Evolutionary conservation across 2,329 filamentous ascomycete species (phyloP).

Genomic region (Pseudocercospora fuligena): DNA sequence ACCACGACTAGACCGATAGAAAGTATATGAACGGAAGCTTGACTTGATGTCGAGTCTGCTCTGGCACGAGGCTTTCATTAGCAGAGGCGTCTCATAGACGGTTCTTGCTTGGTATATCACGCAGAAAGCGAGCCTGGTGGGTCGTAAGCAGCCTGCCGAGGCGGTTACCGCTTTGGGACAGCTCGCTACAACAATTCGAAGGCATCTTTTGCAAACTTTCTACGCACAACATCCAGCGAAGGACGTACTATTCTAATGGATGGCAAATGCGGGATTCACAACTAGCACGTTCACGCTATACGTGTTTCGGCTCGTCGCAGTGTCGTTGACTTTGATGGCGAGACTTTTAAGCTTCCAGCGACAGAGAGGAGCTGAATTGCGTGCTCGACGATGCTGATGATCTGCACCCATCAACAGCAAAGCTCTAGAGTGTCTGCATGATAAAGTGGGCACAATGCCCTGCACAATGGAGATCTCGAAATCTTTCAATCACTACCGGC

Average conservation of each 20-base stretch:
- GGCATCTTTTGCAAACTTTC: conserved; percentile 1
- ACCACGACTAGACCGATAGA: neutral
- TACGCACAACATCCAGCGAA: neutral
- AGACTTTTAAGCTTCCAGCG: conserved; percentile 18
- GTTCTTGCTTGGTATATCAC: neutral
- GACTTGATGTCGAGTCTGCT: neutral
- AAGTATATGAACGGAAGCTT: neutral
- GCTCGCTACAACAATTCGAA: neutral
- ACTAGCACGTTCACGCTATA: neutral
- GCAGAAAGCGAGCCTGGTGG: neutral
- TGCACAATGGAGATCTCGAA: conserved; percentile 1
- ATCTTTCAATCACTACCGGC: conserved; percentile 15
- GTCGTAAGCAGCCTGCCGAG: neutral
- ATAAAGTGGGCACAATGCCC: conserved; percentile 11
- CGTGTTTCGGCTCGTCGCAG: conserved; percentile 20
- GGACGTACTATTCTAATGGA: neutral
- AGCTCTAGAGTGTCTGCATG: neutral
- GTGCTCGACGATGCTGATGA: conserved; percentile 18
- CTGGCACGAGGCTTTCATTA: neutral
- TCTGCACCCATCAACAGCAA: conserved; percentile 7
- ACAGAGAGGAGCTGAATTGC: conserved; percentile 22
- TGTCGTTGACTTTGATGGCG: neutral
- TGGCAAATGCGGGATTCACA: conserved; percentile 16
- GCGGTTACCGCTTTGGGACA: neutral
- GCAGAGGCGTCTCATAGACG: neutral